A percentile compares a stretch with the other conserved stretches of the same genome.
phyloP scores from a whole-genome alignment of 495 filamentous ascomycete genomes.

The Friedmanniomyces simplex region DNA sequence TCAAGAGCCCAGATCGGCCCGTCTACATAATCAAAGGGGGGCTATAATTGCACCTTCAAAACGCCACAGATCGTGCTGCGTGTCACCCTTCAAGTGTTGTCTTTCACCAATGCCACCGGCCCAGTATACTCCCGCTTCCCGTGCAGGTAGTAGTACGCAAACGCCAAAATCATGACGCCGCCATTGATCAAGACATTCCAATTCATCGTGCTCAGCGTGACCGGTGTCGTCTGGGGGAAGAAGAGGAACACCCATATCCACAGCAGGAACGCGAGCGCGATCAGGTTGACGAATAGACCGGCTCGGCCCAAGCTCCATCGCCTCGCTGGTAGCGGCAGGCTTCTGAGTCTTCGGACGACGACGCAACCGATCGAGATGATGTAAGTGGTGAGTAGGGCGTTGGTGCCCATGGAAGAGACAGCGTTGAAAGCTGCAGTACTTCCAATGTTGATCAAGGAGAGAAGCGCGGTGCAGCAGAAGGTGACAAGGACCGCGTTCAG shows the following conservation, averaged over 20 bases:
- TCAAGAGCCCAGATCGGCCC: no score
- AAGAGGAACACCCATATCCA: conserved; percentile 17
- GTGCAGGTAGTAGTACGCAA: conserved; percentile 35
- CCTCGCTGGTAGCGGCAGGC: not conserved
- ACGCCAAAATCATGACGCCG: conserved; percentile 35
- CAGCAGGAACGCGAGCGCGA: conserved; percentile 17
- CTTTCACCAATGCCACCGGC: conserved; percentile 31
- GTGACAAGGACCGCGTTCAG: conserved; percentile 7
- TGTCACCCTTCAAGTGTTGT: not conserved
- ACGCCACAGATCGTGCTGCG: no score
- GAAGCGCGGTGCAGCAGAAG: conserved; percentile 2
- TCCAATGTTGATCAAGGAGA: conserved; percentile 55
- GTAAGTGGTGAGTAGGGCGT: conserved; percentile 7
- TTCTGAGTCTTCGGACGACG: not conserved
- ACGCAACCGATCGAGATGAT: conserved; percentile 14
- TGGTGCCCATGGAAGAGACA: conserved; percentile 30
- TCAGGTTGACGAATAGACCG: conserved; percentile 19
- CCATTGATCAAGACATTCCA: conserved; percentile 32
- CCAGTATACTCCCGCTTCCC: conserved; percentile 37
- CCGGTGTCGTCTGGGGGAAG: conserved; percentile 11
- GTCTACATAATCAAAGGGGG: no score
- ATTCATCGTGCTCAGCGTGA: conserved; percentile 10
- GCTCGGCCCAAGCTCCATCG: conserved; percentile 9
- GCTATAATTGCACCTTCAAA: no score
- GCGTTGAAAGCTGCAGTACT: conserved; percentile 20